Conservation (phyloP, 2,329 filamentous ascomycete species). For the Stachybotrys chartarum region DNA sequence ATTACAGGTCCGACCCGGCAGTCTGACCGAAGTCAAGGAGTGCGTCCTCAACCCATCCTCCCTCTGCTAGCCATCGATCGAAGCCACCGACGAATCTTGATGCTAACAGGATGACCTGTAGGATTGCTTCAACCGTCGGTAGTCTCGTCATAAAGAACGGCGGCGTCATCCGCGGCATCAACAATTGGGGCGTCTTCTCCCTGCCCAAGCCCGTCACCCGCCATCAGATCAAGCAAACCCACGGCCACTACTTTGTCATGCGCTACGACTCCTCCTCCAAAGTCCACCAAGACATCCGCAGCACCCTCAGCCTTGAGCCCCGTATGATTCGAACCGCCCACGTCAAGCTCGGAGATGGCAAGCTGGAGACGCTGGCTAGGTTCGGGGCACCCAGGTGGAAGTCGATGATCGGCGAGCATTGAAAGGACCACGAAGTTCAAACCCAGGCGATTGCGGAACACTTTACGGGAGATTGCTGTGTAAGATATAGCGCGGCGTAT, state of each 20-base stretch:
- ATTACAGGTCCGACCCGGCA: slow-evolving; percentile 80
- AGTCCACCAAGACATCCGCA: slow-evolving; percentile 68
- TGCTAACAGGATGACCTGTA: slow-evolving; percentile 26
- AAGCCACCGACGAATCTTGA: background rate
- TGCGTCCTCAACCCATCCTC: slow-evolving; percentile 37
- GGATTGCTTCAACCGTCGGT: slow-evolving; percentile 82
- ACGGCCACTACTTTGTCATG: slow-evolving; percentile 96
- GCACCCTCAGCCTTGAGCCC: slow-evolving; percentile 76
- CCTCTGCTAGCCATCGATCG: background rate
- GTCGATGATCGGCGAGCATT: slow-evolving; percentile 17
- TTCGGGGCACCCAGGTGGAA: slow-evolving; percentile 46
- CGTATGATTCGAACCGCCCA: slow-evolving; percentile 81
- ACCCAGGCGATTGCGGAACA: background rate
- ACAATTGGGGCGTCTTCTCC: slow-evolving; percentile 91
- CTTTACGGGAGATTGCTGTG: background rate
- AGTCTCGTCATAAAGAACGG: slow-evolving; percentile 73
- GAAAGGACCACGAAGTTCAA: background rate
- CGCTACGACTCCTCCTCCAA: slow-evolving; percentile 76
- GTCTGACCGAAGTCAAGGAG: slow-evolving; percentile 90
- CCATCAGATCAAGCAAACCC: slow-evolving; percentile 75
- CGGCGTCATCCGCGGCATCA: slow-evolving; percentile 85
- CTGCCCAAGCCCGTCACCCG: slow-evolving; percentile 73
- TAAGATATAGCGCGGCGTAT: background rate
- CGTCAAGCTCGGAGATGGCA: slow-evolving; percentile 72
- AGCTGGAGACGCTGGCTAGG: slow-evolving; percentile 41